Conservation (phyloP, 371 early-diverging fungal genomes). For the Syncephalastrum sp. region DNA sequence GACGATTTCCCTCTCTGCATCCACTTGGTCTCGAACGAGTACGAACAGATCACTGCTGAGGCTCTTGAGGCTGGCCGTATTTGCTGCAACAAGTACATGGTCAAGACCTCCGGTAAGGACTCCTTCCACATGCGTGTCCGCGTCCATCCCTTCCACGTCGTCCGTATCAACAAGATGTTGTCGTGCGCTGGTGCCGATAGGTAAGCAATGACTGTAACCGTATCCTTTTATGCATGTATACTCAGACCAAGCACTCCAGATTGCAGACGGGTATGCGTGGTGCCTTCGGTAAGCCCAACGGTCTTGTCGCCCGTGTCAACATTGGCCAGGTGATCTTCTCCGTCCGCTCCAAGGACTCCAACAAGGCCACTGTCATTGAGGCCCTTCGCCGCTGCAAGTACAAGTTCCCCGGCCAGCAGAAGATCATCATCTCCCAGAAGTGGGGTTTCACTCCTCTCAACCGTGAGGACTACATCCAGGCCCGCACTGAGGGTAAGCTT, state of each 20-base stretch:
- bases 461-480: slow-evolving; percentile 90
- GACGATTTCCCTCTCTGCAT: slow-evolving; percentile 98
- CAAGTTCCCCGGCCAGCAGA: slow-evolving; percentile 99
- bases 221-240: slow-evolving; percentile 10
- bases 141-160: slow-evolving; percentile 99
- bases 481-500: slow-evolving; percentile 78
- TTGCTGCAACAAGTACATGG: slow-evolving; percentile 99
- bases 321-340: slow-evolving; percentile 99
- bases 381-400: slow-evolving; percentile 97
- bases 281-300: slow-evolving; percentile 99
- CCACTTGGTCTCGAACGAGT: slow-evolving; percentile 98
- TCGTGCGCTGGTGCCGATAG: slow-evolving; percentile 99
- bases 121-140: slow-evolving; percentile 99
- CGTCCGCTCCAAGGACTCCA: slow-evolving; percentile 96
- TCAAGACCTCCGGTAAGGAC: slow-evolving; percentile 99
- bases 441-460: slow-evolving; percentile 99
- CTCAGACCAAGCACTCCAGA: slow-evolving; percentile 38
- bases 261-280: slow-evolving; percentile 99
- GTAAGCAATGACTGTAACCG: slow-evolving; percentile 9
- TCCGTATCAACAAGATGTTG: slow-evolving; percentile 99
- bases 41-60: slow-evolving; percentile 99
- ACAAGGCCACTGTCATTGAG: slow-evolving; percentile 96
- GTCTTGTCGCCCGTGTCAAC: slow-evolving; percentile 99
- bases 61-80: slow-evolving; percentile 99
- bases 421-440: slow-evolving; percentile 98